Evolutionary conservation across 2,329 filamentous ascomycete genomes (phyloP).

Genomic region (Fusarium brevicatenulatum): DNA sequence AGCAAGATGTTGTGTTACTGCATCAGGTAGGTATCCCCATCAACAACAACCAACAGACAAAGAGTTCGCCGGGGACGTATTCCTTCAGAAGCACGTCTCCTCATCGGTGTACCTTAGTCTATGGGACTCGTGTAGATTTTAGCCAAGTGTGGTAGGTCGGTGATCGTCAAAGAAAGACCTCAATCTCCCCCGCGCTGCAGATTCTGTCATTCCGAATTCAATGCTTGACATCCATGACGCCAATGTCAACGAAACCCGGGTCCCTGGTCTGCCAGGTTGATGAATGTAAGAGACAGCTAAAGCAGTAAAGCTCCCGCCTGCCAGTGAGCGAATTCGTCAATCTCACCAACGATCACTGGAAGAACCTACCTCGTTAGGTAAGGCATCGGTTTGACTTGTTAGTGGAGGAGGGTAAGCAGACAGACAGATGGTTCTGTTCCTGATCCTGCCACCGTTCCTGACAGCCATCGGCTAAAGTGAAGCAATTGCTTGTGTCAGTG

Average conservation of each 20-base stretch:
- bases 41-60: background rate
- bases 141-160: conserved; percentile 14
- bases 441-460: background rate
- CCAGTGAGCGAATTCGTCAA: conserved; percentile 27
- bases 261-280: conserved; percentile 24
- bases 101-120: background rate
- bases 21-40: background rate
- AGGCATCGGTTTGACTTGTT: conserved; percentile 10
- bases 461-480: conserved; percentile 25
- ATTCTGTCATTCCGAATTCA: conserved; percentile 5
- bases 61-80: background rate
- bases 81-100: conserved; percentile 17
- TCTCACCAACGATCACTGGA: conserved; percentile 6
- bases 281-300: conserved; percentile 10
- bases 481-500: conserved; percentile 20
- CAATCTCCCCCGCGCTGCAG: conserved; percentile 17
- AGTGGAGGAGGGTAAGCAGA: conserved; percentile 1
- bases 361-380: conserved; percentile 32
- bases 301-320: conserved; percentile 27
- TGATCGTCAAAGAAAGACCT: conserved; percentile 12
- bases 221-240: conserved; percentile 9
- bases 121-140: background rate
- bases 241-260: background rate
- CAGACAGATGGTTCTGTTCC: background rate
- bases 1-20: background rate